Evolutionary conservation across 2,329 filamentous ascomycete species (phyloP).

Genomic region (Myriangium duriaei): DNA sequence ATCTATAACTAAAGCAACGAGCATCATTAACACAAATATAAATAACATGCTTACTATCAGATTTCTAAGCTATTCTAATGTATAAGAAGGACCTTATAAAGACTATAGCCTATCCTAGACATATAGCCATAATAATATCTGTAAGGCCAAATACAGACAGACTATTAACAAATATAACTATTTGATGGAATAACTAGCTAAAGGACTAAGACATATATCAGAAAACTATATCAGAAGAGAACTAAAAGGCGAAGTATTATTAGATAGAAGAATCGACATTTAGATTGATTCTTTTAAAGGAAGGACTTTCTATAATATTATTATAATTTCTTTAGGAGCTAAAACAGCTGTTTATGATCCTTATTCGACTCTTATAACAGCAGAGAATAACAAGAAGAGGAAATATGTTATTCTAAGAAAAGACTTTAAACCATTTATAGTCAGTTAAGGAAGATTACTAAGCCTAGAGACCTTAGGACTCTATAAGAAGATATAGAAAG

Average conservation of each 20-base stretch:
- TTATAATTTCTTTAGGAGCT: neutral
- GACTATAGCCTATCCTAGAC: neutral
- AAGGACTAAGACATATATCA: neutral
- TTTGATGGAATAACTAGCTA: neutral
- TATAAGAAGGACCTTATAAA: neutral
- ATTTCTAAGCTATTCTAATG: neutral
- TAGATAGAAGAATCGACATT: neutral
- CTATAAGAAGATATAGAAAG: neutral
- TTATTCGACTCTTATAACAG: neutral
- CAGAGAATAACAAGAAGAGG: neutral
- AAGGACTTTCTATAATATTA: neutral
- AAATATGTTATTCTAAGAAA: neutral
- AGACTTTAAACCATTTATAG: neutral
- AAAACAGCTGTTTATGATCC: neutral
- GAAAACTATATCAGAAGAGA: neutral
- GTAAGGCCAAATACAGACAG: neutral
- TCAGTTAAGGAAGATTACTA: neutral
- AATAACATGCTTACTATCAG: neutral
- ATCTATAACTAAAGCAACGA: neutral
- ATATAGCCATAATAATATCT: neutral
- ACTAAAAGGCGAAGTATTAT: neutral
- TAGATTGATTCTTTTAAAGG: neutral
- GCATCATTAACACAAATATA: neutral
- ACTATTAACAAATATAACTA: neutral
- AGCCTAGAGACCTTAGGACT: neutral